Conservation (phyloP, 2,329 filamentous ascomycete species). For the Metarhizium guizhouense region DNA sequence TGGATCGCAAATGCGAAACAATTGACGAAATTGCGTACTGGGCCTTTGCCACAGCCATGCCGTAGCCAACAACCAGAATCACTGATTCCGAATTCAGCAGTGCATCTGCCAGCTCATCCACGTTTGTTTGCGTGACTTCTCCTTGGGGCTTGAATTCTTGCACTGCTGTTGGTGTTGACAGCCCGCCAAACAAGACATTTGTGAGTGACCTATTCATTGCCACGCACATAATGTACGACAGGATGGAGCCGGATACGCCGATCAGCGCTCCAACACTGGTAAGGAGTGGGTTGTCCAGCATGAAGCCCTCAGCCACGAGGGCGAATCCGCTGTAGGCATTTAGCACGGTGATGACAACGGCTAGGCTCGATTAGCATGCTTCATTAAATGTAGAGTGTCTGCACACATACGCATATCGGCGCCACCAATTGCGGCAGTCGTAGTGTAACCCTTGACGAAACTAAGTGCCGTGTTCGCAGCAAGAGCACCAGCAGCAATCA, state of each 20-base stretch:
- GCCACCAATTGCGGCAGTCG: conserved; percentile 82
- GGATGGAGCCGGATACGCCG: conserved; percentile 78
- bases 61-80: conserved; percentile 85
- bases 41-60: conserved; percentile 90
- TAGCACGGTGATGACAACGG: conserved; percentile 80
- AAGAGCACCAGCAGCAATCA: conserved; percentile 70
- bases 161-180: conserved; percentile 45
- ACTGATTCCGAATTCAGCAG: conserved; percentile 71
- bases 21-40: conserved; percentile 87
- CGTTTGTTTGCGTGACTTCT: conserved; percentile 64
- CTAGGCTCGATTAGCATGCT: conserved; percentile 19
- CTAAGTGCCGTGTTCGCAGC: conserved; percentile 68
- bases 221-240: conserved; percentile 80
- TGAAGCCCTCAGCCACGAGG: conserved; percentile 81
- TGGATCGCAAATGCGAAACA: conserved; percentile 60
- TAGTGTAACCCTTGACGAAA: conserved; percentile 81
- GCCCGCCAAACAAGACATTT: conserved; percentile 79
- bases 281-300: conserved; percentile 79
- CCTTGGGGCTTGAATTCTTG: conserved; percentile 69
- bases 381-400: neutral
- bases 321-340: conserved; percentile 91
- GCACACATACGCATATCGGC: conserved; percentile 66
- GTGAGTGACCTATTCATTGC: conserved; percentile 89
- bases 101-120: conserved; percentile 73
- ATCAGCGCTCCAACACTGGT: conserved; percentile 83